Base-by-base conservation (phyloP, 805 yeast species). In the Ogataea allantospora region DNA sequence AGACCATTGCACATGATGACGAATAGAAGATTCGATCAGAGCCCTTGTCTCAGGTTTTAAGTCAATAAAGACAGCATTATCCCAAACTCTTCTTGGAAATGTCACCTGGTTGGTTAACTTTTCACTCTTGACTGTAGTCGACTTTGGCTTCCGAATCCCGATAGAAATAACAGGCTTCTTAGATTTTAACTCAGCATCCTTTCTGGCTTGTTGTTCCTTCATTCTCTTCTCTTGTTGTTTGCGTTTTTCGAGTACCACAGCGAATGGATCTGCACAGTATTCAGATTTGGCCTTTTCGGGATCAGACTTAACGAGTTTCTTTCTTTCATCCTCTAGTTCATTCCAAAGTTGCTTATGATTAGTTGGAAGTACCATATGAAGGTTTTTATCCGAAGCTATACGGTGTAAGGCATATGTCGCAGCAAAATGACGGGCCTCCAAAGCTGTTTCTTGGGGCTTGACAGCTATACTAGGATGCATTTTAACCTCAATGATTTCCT, bases 341-440 rank as follows among this genome's bases (percentile, higher is more conserved):
- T 69, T 60, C 98, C 98, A 91, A 18, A 86, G 67, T 33, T 75
- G 75, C 46, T 87, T 78, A 57, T 87, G 95, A 21, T 82, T 78
- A 3, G 81, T 77, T 0, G 98, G 98, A 10, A 91, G 68, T 53
- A 88, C 82, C 89, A 89, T 80, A 43, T 85, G 85, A 61, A 91
- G 58, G 55, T 87, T 88, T 51, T 88, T 88, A 49, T 80, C 81
- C 43, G 79, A 85, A 24, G 89, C 80, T 13, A 91, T 71, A 23
- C 95, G 68, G 57, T 79, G 89, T 44, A 91, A 60, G 0, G 91
- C 93, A 48, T 83, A 86, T 0, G 97, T 88, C 0, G 99, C 97
- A 0, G 91, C 88, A 52, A 75, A 73, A 57, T 89, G 95, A 31
- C 96, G 73, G 1, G 98, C 96, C 51, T 89, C 97, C 21, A 87